phyloP scores from a whole-genome alignment of 1,139 yeast genomes.

The Blastobotrys ciferrii region DNA sequence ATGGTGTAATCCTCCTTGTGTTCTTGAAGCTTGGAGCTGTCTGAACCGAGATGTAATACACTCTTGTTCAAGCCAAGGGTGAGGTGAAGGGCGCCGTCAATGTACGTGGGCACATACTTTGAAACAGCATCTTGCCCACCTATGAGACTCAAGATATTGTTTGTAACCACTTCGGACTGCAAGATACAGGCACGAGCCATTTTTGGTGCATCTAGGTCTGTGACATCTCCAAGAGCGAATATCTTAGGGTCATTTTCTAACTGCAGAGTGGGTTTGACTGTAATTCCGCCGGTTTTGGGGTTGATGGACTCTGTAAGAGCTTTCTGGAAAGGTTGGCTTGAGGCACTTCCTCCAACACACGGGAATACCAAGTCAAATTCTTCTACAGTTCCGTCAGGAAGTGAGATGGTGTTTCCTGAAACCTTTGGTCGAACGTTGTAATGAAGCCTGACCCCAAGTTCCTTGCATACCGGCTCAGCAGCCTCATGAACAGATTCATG shows the following conservation, averaged over 20 bases:
- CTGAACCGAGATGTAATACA: slow-evolving; percentile 11
- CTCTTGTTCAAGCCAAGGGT: slow-evolving; percentile 20
- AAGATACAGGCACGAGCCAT: slow-evolving; percentile 22
- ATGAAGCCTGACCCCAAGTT: neutral
- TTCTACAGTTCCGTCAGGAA: slow-evolving; percentile 14
- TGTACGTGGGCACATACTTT: slow-evolving; percentile 15
- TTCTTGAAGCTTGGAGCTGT: slow-evolving; percentile 10
- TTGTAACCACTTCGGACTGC: slow-evolving; percentile 19
- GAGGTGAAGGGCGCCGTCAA: slow-evolving; percentile 19
- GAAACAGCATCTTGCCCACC: slow-evolving; percentile 1
- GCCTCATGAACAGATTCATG: neutral
- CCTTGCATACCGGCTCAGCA: neutral
- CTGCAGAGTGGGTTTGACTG: slow-evolving; percentile 23
- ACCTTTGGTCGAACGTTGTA: neutral
- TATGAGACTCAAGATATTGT: slow-evolving; percentile 18
- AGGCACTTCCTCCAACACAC: slow-evolving; percentile 21
- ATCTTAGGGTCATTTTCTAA: slow-evolving; percentile 17
- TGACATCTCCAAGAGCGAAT: slow-evolving; percentile 28
- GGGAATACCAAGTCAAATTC: slow-evolving; percentile 20
- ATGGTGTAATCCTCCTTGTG: slow-evolving; percentile 19
- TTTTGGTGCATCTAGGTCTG: slow-evolving; percentile 17
- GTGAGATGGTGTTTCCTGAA: slow-evolving; percentile 3
- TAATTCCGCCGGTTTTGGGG: slow-evolving; percentile 17
- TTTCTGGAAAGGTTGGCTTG: slow-evolving; percentile 12
- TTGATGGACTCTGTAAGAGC: slow-evolving; percentile 14